phyloP scores from a whole-genome alignment of 768 basidiomycete species.

The Ephemerocybe angulata region DNA sequence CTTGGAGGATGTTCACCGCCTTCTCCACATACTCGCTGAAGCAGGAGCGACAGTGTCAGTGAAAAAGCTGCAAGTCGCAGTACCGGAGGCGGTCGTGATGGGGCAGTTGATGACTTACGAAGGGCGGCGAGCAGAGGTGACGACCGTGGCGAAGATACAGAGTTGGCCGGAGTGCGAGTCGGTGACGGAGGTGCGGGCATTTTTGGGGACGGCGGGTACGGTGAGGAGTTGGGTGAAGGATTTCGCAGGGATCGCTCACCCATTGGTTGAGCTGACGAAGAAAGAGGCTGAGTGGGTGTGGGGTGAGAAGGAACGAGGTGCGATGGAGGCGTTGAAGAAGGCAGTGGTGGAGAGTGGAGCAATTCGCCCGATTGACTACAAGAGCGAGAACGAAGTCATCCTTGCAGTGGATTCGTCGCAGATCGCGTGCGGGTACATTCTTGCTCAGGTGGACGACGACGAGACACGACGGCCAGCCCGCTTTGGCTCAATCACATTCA shows the following conservation, averaged over 20 bases:
- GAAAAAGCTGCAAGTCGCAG: constrained; percentile 26
- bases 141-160: constrained; percentile 14
- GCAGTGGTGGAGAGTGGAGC: constrained; percentile 21
- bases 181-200: constrained; percentile 22
- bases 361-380: constrained; percentile 24
- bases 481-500: constrained; percentile 33
- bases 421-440: constrained; percentile 22
- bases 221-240: constrained; percentile 23
- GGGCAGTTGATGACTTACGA: constrained; percentile 24
- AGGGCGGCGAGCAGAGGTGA: constrained; percentile 24
- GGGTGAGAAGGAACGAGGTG: constrained; percentile 15
- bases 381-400: constrained; percentile 18
- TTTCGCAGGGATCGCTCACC: constrained; percentile 17
- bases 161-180: constrained; percentile 22
- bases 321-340: constrained; percentile 24
- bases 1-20: constrained; percentile 23
- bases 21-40: constrained; percentile 29
- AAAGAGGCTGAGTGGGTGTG: constrained; percentile 29
- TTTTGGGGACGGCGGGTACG: constrained; percentile 27
- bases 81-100: constrained; percentile 16
- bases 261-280: constrained; percentile 17
- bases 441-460: constrained; percentile 17
- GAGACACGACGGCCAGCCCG: constrained; percentile 18
- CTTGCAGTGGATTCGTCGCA: constrained; percentile 30
- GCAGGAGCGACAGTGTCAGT: constrained; percentile 32